Evolutionary conservation across 1,139 yeast genomes (phyloP).

Genomic region (Wickerhamiella pararugosa): DNA sequence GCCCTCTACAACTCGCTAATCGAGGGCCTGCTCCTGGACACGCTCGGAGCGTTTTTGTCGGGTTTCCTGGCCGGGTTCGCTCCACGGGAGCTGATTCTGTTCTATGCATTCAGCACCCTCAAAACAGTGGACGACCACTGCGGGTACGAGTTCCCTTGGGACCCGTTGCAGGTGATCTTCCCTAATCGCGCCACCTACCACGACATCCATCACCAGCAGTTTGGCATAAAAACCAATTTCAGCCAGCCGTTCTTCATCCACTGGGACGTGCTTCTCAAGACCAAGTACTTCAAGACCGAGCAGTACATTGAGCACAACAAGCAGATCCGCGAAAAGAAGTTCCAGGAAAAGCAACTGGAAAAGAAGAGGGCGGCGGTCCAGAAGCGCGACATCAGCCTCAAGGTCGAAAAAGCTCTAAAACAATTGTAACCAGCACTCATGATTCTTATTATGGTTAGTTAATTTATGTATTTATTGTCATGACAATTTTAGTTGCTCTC

Average conservation of each 20-base stretch:
- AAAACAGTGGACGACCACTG: slow-evolving; percentile 98
- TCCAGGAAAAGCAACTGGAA: slow-evolving; percentile 8
- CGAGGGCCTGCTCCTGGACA: slow-evolving; percentile 85
- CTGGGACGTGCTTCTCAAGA: slow-evolving; percentile 67
- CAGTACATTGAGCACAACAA: slow-evolving; percentile 23
- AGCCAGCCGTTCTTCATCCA: slow-evolving; percentile 94
- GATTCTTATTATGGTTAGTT: no score
- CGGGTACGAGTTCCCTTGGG: slow-evolving; percentile 85
- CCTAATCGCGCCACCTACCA: slow-evolving; percentile 94
- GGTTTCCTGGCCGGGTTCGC: slow-evolving; percentile 45
- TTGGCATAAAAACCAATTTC: slow-evolving; percentile 86
- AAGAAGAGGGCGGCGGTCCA: neutral
- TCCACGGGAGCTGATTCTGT: slow-evolving; percentile 58
- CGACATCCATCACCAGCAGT: slow-evolving; percentile 92
- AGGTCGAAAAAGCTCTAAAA: no score
- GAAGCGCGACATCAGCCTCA: neutral
- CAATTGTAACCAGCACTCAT: no score
- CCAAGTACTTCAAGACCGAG: slow-evolving; percentile 45
- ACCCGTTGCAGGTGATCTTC: slow-evolving; percentile 73
- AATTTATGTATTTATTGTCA: no score
- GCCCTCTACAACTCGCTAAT: slow-evolving; percentile 88
- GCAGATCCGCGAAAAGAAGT: slow-evolving; percentile 19
- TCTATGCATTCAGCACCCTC: slow-evolving; percentile 78
- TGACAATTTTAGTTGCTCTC: no score
- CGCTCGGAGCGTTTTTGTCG: slow-evolving; percentile 83